These are phyloP conservation scores for Rossbeevera mucosa DNA, from an alignment of 768 basidiomycete genomes.

Conservation along the genomic window DNA sequence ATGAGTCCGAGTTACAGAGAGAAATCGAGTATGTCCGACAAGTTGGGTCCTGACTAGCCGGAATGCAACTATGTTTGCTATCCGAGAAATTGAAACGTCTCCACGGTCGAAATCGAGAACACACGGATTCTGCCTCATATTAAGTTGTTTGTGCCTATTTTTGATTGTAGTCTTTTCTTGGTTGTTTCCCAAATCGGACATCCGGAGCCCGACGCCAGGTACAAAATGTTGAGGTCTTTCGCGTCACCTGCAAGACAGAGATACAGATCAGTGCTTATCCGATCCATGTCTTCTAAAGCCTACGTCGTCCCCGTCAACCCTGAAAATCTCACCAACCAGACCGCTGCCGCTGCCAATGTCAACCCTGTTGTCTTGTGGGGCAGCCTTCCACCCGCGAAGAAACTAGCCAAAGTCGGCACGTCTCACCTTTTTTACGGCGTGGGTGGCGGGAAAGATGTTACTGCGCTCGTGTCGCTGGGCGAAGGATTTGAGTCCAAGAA, in stretches of 20 bases:
- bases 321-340: conserved; percentile 26
- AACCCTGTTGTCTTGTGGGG: conserved; percentile 51
- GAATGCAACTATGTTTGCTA: too few relatives aligned
- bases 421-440: conserved; percentile 62
- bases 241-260: conserved; percentile 14
- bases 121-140: neutral
- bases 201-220: conserved; percentile 26
- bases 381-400: conserved; percentile 43
- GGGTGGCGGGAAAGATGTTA: conserved; percentile 37
- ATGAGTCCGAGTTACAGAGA: too few relatives aligned
- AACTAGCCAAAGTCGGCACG: conserved; percentile 56
- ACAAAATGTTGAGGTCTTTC: conserved; percentile 16
- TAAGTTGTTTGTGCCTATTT: neutral
- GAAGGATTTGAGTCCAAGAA: conserved; percentile 47
- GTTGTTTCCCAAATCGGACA: neutral
- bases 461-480: conserved; percentile 56
- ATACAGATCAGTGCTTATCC: conserved; percentile 18
- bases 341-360: conserved; percentile 32
- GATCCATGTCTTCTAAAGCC: conserved; percentile 52
- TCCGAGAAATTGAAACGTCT: too few relatives aligned
- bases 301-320: conserved; percentile 59
- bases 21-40: too few relatives aligned
- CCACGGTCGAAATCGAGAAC: neutral
- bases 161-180: neutral
- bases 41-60: too few relatives aligned